Evolutionary conservation across 148 eudicot genomes (phyloP), one percentile per base, ranked within the genome.

Genomic region (Silene latifolia): DNA sequence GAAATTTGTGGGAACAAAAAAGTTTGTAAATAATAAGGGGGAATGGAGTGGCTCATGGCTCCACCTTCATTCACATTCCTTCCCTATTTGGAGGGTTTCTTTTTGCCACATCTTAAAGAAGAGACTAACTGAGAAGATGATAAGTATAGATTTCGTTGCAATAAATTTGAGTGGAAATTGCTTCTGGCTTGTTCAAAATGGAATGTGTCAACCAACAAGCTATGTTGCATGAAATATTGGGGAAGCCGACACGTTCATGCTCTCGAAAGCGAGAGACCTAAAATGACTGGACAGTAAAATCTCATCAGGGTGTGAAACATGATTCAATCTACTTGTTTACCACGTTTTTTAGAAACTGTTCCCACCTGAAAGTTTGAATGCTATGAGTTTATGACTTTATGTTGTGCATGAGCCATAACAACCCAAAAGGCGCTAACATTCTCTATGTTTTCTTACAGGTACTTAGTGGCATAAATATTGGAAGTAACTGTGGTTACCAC

Each of bases 401-500:
- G 35, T 12, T 72, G 14, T 66, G 72, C 67, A 23, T 8, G n/a
- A 23, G 35, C 17, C 39, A 56, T 39, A 63, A 19, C 10, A 54
- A 53, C 62, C 15, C 23, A 19, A 17, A 64, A 61, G 21, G 18
- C 48, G 53, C 70, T 69, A 74, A 61, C 44, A 19, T 46, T 25
- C 63, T 51, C 25, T 61, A 5, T 29, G 25, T 67, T 47, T 82
- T 11, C 7, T 62, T 83, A 69, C 89, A 94, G 98, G 98, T 95
- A 35, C 81, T 95, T 76, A 95, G 97, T 81, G 98, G 98, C 81
- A 95, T 95, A 84, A 95, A 95, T 78, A 90, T 79, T 90, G 98
- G 98, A 80, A 90, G 91, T 89, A 95, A 95, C 77, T 90, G 96
- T 63, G 97, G 98, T 83, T 89, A 86, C 87, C 92, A 95, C 80